Percentiles rank a stretch among this genome's conserved stretches.
These are phyloP conservation scores for Oenanthe sinensis DNA, from an alignment of 129 eudicot genomes.

Conservation along the genomic window DNA sequence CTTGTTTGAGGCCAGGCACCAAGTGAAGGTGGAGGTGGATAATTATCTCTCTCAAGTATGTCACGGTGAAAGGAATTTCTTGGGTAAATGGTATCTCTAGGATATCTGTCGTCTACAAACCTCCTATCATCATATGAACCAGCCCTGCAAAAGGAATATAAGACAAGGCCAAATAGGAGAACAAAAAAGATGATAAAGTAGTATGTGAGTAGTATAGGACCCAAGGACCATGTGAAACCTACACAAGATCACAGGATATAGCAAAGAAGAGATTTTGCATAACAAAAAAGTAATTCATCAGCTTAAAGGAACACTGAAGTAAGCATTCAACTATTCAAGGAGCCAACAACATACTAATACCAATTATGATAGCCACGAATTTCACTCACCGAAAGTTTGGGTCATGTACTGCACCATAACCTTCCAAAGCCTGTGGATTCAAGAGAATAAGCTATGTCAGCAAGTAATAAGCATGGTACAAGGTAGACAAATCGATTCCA, in stretches of 20 bases:
- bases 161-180: slow-evolving; percentile 20
- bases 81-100: slow-evolving; percentile 56
- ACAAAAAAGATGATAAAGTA: slow-evolving; percentile 20
- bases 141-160: slow-evolving; percentile 50
- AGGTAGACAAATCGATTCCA: slow-evolving; percentile 89
- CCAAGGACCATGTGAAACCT: neutral
- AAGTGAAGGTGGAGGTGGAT: slow-evolving; percentile 52
- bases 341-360: neutral
- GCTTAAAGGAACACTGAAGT: neutral
- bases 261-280: neutral
- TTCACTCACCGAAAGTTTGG: slow-evolving; percentile 83
- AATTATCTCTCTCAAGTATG: slow-evolving; percentile 51
- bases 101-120: slow-evolving; percentile 65
- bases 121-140: slow-evolving; percentile 87
- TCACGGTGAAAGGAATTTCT: slow-evolving; percentile 60
- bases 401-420: slow-evolving; percentile 76
- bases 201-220: slow-evolving; percentile 1
- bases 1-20: slow-evolving; percentile 78
- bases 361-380: slow-evolving; percentile 16
- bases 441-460: slow-evolving; percentile 98
- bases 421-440: slow-evolving; percentile 99
- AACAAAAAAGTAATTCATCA: neutral
- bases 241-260: neutral
- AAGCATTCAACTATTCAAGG: neutral
- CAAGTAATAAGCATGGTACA: slow-evolving; percentile 71